Evolutionary conservation across 768 basidiomycete genomes (phyloP).

Genomic region (Lactifluus echinatus): DNA sequence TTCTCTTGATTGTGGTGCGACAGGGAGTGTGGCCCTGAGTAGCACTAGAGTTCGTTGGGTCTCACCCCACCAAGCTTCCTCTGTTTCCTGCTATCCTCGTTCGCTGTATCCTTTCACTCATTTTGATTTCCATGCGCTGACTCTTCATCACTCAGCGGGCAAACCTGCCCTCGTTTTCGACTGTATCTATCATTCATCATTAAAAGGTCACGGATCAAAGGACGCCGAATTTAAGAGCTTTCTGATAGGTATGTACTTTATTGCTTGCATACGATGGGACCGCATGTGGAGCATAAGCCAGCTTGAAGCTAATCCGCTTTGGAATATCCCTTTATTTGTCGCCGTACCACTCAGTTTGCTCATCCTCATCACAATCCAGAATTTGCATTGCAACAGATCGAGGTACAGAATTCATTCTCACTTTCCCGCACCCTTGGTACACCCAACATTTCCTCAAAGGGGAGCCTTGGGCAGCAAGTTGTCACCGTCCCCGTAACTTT

Average conservation of each 20-base stretch:
- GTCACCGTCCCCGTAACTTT: constrained; percentile 45
- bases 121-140: not conserved
- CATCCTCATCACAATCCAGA: constrained; percentile 33
- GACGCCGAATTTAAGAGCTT: constrained; percentile 62
- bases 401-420: constrained; percentile 47
- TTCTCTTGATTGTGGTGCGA: not conserved
- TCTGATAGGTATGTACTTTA: constrained; percentile 46
- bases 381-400: constrained; percentile 58
- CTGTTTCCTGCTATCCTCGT: not conserved
- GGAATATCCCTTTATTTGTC: not conserved
- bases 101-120: not conserved
- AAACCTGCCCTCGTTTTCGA: constrained; percentile 66
- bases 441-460: constrained; percentile 73
- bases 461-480: constrained; percentile 50
- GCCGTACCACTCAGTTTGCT: not conserved
- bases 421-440: constrained; percentile 63
- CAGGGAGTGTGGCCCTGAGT: not conserved
- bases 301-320: no score
- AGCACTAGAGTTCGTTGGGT: not conserved
- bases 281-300: not conserved
- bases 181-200: constrained; percentile 50
- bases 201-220: constrained; percentile 50
- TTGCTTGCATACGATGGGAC: not conserved
- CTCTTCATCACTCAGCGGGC: constrained; percentile 41
- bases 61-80: not conserved